Conservation (phyloP, 1,139 yeast genomes). For the Nematodospora anomalae region DNA sequence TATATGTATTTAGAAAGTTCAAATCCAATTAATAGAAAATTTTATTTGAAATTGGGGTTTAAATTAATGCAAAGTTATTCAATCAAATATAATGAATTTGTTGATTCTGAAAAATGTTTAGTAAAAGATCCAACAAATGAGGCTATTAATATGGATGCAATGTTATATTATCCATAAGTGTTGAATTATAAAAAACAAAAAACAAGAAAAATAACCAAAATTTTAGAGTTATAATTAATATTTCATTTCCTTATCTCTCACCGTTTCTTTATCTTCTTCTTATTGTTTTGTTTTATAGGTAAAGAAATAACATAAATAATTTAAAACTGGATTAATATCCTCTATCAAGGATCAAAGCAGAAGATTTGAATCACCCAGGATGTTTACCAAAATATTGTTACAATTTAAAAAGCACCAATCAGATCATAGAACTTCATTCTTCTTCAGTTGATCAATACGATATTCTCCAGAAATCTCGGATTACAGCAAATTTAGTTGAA, state of each 20-base stretch:
- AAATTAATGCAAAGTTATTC: constrained; percentile 44
- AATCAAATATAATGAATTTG: constrained; percentile 26
- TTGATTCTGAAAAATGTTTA: constrained; percentile 21
- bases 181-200: neutral
- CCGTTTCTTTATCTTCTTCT: too few relatives aligned
- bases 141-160: constrained; percentile 39
- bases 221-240: too few relatives aligned
- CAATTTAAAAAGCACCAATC: too few relatives aligned
- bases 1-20: constrained; percentile 50
- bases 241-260: neutral
- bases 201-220: neutral
- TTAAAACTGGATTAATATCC: too few relatives aligned
- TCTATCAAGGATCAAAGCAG: too few relatives aligned
- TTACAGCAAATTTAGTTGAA: too few relatives aligned
- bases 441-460: too few relatives aligned
- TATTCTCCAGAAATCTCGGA: too few relatives aligned
- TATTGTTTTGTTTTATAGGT: neutral
- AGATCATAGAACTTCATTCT: too few relatives aligned
- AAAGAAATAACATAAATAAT: neutral
- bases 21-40: constrained; percentile 49
- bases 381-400: too few relatives aligned
- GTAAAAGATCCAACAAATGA: constrained; percentile 23
- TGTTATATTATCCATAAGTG: constrained; percentile 19
- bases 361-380: too few relatives aligned
- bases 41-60: constrained; percentile 51